Percentiles rank a stretch among this genome's conserved stretches.
Conservation (phyloP, 805 yeast species). For the Barnettozyma vustinii region DNA sequence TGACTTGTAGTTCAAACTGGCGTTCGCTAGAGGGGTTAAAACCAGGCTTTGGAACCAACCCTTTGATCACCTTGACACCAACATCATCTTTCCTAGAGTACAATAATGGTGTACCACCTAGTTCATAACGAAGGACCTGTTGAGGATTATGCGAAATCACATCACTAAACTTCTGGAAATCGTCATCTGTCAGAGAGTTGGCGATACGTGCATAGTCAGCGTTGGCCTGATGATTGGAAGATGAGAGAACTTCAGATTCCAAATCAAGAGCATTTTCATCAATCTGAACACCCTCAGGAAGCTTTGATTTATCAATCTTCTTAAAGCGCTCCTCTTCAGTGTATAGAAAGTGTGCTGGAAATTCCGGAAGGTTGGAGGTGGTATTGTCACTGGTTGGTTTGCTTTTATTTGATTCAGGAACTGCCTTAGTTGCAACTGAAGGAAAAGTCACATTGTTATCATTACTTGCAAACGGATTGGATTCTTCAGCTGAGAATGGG, state of each 20-base stretch:
- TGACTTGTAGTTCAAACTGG: constrained; percentile 80
- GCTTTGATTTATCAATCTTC: constrained; percentile 32
- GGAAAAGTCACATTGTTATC: constrained; percentile 23
- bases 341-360: constrained; percentile 62
- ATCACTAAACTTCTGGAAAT: constrained; percentile 74
- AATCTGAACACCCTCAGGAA: constrained; percentile 50
- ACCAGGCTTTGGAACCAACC: constrained; percentile 51
- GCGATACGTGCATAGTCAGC: constrained; percentile 45
- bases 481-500: constrained; percentile 15
- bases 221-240: constrained; percentile 23
- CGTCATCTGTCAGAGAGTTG: constrained; percentile 50
- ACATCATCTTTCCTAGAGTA: constrained; percentile 57
- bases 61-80: constrained; percentile 36
- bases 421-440: constrained; percentile 28
- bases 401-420: constrained; percentile 19
- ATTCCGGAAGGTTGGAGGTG: constrained; percentile 37
- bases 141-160: constrained; percentile 75
- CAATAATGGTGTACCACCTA: constrained; percentile 72
- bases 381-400: constrained; percentile 14
- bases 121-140: constrained; percentile 82
- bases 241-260: constrained; percentile 30
- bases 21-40: constrained; percentile 56
- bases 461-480: constrained; percentile 7
- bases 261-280: constrained; percentile 44
- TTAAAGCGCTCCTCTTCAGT: constrained; percentile 66